Percentiles rank a stretch among this genome's conserved stretches.
These are phyloP conservation scores for Gentiana macrophylla DNA, from an alignment of 257 asterid genomes.

Conservation along the genomic window DNA sequence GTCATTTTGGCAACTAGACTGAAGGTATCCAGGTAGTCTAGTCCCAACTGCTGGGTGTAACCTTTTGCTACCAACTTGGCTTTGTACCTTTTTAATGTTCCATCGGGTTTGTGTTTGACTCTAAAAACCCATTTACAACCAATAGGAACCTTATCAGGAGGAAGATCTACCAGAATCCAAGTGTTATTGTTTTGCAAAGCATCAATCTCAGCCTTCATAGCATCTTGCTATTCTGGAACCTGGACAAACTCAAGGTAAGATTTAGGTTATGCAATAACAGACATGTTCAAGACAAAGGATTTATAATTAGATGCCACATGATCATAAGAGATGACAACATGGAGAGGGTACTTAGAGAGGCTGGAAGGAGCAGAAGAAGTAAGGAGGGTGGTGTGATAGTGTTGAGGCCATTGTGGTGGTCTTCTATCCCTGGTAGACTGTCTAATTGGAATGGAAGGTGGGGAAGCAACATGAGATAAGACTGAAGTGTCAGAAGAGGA, in stretches of 20 bases:
- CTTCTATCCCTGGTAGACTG: not conserved
- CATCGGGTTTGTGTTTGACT: not conserved
- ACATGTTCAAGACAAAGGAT: not conserved
- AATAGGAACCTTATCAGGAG: not conserved
- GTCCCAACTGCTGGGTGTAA: not conserved
- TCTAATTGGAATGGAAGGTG: not conserved
- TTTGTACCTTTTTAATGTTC: not conserved
- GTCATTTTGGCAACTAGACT: not conserved
- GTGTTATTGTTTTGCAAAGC: not conserved
- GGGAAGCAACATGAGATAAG: too few relatives aligned
- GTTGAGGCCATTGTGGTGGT: not conserved
- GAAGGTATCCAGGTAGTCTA: not conserved
- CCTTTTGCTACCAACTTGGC: not conserved
- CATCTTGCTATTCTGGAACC: not conserved
- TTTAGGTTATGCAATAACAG: not conserved
- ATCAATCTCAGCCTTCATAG: not conserved
- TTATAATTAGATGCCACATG: not conserved
- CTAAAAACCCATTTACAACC: slow-evolving; percentile 1
- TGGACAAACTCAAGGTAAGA: not conserved
- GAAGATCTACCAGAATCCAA: not conserved
- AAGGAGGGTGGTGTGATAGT: not conserved
- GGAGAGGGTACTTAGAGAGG: not conserved
- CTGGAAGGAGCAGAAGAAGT: not conserved
- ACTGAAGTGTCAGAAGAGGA: not conserved
- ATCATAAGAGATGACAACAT: not conserved